A percentile compares a stretch with the other conserved stretches of the same genome.
Conservation (phyloP, 495 filamentous ascomycete species). For the Ascodesmis nigricans region DNA sequence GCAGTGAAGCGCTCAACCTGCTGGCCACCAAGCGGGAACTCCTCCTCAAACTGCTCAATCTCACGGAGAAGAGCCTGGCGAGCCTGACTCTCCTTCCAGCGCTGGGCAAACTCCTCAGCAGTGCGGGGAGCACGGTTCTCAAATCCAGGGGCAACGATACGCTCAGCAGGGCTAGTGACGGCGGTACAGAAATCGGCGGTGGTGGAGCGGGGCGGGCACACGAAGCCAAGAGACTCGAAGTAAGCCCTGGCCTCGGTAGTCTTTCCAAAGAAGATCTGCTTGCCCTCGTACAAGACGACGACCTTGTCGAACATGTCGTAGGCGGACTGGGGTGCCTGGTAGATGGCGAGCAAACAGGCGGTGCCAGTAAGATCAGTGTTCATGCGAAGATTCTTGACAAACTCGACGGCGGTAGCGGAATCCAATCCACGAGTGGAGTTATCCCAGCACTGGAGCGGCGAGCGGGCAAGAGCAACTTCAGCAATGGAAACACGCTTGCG, state of each 20-base stretch:
- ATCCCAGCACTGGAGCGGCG: conserved; percentile 65
- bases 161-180: conserved; percentile 48
- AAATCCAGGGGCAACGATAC: conserved; percentile 39
- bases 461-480: conserved; percentile 40
- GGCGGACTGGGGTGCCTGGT: conserved; percentile 56
- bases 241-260: conserved; percentile 40
- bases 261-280: conserved; percentile 60
- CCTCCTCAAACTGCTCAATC: conserved; percentile 27
- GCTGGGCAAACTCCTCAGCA: conserved; percentile 48
- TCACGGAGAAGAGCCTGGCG: conserved; percentile 39
- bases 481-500: conserved; percentile 66
- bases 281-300: conserved; percentile 56
- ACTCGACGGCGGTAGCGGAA: conserved; percentile 62
- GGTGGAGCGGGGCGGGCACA: conserved; percentile 48
- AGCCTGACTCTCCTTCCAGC: conserved; percentile 46
- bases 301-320: conserved; percentile 68
- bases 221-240: conserved; percentile 54
- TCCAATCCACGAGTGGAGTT: conserved; percentile 66
- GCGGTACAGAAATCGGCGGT: conserved; percentile 66
- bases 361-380: conserved; percentile 41
- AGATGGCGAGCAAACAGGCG: conserved; percentile 58
- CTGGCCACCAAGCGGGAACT: conserved; percentile 13
- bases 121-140: conserved; percentile 45
- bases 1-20: conserved; percentile 32
- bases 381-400: conserved; percentile 43